Percentiles rank a stretch among this genome's conserved stretches.
phyloP scores from a whole-genome alignment of 176 grass and related monocot genomes.

The Triticum turgidum region DNA sequence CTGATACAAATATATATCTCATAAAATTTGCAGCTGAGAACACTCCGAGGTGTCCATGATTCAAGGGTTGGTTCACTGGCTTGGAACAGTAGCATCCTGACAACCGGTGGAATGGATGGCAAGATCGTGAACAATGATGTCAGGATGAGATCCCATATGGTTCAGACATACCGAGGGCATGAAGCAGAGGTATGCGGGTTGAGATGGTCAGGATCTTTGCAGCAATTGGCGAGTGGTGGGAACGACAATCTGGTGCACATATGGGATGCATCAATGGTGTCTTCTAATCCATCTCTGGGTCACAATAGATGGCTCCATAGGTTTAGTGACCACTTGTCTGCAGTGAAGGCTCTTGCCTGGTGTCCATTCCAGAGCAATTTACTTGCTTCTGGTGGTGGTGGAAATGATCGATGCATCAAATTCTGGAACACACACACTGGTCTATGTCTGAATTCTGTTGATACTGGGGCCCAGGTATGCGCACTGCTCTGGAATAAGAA shows the following conservation, averaged over 20 bases:
- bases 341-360: constrained; percentile 75
- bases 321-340: constrained; percentile 39
- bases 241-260: constrained; percentile 58
- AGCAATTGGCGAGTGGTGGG: constrained; percentile 58
- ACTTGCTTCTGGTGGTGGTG: constrained; percentile 64
- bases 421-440: constrained; percentile 67
- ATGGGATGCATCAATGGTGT: constrained; percentile 55
- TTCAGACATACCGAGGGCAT: constrained; percentile 47
- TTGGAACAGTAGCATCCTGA: constrained; percentile 65
- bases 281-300: constrained; percentile 20
- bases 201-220: constrained; percentile 54
- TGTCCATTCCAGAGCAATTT: constrained; percentile 68
- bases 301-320: constrained; percentile 44
- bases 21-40: constrained; percentile 55
- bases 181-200: constrained; percentile 51
- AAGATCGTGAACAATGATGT: constrained; percentile 64
- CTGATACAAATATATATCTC: constrained; percentile 11
- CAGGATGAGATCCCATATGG: constrained; percentile 36
- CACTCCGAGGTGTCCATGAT: constrained; percentile 52
- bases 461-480: constrained; percentile 65
- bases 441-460: constrained; percentile 42
- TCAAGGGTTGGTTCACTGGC: constrained; percentile 55
- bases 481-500: constrained; percentile 64
- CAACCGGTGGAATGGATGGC: constrained; percentile 58
- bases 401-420: constrained; percentile 46